These are phyloP conservation scores for Geosmithia putterillii DNA, from an alignment of 2,329 filamentous ascomycete species.

Conservation along the genomic window DNA sequence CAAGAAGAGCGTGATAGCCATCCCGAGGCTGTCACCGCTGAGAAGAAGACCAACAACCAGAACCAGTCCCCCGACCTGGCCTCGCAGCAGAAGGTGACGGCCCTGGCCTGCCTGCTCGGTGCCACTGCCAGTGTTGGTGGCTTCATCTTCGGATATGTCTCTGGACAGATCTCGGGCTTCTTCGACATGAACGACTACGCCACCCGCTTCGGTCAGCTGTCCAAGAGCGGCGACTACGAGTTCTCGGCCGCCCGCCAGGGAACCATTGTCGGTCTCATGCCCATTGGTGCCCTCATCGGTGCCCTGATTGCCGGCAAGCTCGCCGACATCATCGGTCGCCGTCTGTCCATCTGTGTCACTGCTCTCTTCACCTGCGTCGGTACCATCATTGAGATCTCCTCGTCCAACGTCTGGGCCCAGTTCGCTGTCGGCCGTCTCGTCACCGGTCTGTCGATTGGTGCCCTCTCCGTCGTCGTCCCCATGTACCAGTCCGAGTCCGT, in stretches of 20 bases:
- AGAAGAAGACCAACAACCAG: not conserved
- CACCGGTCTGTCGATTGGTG: slow-evolving; percentile 54
- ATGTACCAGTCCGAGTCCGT: slow-evolving; percentile 60
- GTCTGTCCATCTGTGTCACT: slow-evolving; percentile 47
- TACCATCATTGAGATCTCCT: slow-evolving; percentile 51
- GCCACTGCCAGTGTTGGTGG: slow-evolving; percentile 40
- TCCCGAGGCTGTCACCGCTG: not conserved
- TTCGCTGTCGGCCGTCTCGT: slow-evolving; percentile 52
- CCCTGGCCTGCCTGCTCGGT: slow-evolving; percentile 34
- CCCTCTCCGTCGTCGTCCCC: slow-evolving; percentile 49
- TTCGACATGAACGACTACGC: slow-evolving; percentile 47
- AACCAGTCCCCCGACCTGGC: not conserved
- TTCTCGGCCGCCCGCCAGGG: slow-evolving; percentile 51
- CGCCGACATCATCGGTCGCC: slow-evolving; percentile 49
- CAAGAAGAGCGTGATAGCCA: not conserved
- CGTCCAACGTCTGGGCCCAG: slow-evolving; percentile 44
- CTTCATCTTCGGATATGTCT: slow-evolving; percentile 46
- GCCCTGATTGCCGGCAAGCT: slow-evolving; percentile 46
- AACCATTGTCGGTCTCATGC: slow-evolving; percentile 50
- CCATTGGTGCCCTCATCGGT: slow-evolving; percentile 46
- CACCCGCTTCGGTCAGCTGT: slow-evolving; percentile 35
- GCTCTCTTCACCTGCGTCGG: slow-evolving; percentile 52
- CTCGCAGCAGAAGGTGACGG: slow-evolving; percentile 18
- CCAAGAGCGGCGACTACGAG: slow-evolving; percentile 21
- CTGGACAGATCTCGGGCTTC: slow-evolving; percentile 50